Percentiles rank a stretch among this genome's conserved stretches.
Evolutionary conservation across 2,329 filamentous ascomycete species (phyloP).

Genomic region (Aspergillus amoenus): DNA sequence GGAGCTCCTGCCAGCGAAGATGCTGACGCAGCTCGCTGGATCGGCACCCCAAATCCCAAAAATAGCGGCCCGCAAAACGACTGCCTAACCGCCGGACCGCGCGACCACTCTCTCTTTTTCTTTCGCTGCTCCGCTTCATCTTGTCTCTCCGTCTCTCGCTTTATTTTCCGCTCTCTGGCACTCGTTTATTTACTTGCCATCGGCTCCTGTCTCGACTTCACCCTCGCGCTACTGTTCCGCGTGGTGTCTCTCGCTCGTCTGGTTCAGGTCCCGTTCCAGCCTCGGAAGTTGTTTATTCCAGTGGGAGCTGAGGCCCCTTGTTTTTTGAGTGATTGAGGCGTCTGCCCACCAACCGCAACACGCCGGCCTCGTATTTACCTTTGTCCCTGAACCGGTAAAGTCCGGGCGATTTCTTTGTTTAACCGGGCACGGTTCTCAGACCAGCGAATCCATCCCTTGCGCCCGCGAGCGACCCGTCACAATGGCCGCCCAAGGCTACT

Average conservation of each 20-base stretch:
- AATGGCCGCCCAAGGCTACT: slow-evolving; percentile 69
- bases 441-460: slow-evolving; percentile 1
- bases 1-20: background rate
- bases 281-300: slow-evolving; percentile 9
- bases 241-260: slow-evolving; percentile 7
- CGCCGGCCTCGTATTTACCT: background rate
- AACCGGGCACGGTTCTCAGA: background rate
- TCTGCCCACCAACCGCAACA: background rate
- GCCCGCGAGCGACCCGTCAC: slow-evolving; percentile 22
- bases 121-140: background rate
- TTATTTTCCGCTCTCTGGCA: background rate
- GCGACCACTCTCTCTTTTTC: slow-evolving; percentile 6
- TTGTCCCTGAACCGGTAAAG: background rate
- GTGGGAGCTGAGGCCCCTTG: background rate
- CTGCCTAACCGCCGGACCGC: slow-evolving; percentile 13
- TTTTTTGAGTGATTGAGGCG: background rate
- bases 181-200: background rate
- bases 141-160: background rate
- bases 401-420: background rate
- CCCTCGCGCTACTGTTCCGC: background rate
- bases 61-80: slow-evolving; percentile 17
- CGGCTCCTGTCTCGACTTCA: background rate
- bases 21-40: slow-evolving; percentile 15
- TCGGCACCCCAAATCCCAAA: slow-evolving; percentile 19
- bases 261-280: slow-evolving; percentile 10